A percentile compares a stretch with the other conserved stretches of the same genome.
These are phyloP conservation scores for Tripterygium wilfordii DNA, from an alignment of 177 flowering plant species.

Conservation along the genomic window DNA sequence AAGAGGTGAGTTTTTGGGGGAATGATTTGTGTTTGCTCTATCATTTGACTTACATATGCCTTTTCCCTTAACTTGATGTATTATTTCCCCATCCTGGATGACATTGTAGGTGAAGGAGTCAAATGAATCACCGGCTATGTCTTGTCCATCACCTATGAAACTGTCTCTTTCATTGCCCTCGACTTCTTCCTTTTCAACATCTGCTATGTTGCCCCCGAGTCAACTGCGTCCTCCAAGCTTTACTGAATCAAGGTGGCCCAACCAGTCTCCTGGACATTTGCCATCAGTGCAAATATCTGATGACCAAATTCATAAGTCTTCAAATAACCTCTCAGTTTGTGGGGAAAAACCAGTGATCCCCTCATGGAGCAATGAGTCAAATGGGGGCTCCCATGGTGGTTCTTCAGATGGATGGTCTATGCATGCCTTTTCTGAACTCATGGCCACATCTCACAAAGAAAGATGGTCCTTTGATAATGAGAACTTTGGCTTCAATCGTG, in stretches of 20 bases:
- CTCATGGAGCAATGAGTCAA: constrained; percentile 44
- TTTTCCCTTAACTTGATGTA: neutral
- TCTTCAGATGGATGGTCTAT: constrained; percentile 80
- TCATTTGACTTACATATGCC: neutral
- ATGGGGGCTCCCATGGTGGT: constrained; percentile 44
- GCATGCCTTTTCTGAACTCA: constrained; percentile 57
- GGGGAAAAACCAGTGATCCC: constrained; percentile 43
- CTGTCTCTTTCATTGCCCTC: constrained; percentile 42
- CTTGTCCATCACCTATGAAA: constrained; percentile 35
- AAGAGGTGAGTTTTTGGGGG: constrained; percentile 13
- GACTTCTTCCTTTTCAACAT: constrained; percentile 34
- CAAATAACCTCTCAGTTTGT: constrained; percentile 31
- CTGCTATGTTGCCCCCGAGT: constrained; percentile 35
- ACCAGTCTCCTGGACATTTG: constrained; percentile 37
- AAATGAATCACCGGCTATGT: constrained; percentile 30
- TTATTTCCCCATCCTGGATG: neutral
- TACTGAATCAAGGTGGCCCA: constrained; percentile 37
- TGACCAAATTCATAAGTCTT: constrained; percentile 39
- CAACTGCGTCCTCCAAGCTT: constrained; percentile 33
- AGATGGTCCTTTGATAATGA: constrained; percentile 81
- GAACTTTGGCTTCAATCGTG: constrained; percentile 32
- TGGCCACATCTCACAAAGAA: constrained; percentile 52
- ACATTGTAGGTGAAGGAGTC: constrained; percentile 40
- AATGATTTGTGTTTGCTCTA: constrained; percentile 1
- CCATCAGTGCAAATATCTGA: constrained; percentile 47